A percentile compares a stretch with the other conserved stretches of the same genome.
phyloP scores from a whole-genome alignment of 2,329 filamentous ascomycete genomes.

The Polychaeton citri region DNA sequence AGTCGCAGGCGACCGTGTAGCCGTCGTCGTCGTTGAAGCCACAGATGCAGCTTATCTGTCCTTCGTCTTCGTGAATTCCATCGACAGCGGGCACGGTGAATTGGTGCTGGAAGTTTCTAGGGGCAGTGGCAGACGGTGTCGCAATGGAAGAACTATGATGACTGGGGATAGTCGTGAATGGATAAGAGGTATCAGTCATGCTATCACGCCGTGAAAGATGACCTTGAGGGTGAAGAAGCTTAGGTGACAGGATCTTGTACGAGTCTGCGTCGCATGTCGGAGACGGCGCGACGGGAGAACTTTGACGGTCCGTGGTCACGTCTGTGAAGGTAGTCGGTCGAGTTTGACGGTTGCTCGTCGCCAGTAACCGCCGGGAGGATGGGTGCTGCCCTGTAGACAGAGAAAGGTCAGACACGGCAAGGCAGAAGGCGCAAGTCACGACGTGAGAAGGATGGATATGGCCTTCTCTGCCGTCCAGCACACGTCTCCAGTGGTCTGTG shows the following conservation, averaged over 20 bases:
- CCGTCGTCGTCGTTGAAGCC: conserved; percentile 89
- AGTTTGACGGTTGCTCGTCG: no score
- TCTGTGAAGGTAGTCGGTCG: no score
- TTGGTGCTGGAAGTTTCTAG: conserved; percentile 9
- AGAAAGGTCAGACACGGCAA: not conserved
- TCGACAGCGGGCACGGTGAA: conserved; percentile 9
- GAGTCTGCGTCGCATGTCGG: conserved; percentile 23
- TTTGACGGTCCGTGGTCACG: not conserved
- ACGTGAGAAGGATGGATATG: not conserved
- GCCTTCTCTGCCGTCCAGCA: no score
- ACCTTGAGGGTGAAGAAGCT: conserved; percentile 11
- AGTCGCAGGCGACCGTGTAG: conserved; percentile 92
- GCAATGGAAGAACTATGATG: conserved; percentile 13
- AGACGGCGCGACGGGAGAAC: conserved; percentile 10
- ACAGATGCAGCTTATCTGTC: conserved; percentile 97
- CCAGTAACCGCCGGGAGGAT: not conserved
- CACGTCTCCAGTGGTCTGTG: no score
- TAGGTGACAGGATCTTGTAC: conserved; percentile 17
- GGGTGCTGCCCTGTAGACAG: not conserved
- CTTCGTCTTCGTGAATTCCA: conserved; percentile 56
- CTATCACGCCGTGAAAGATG: conserved; percentile 20
- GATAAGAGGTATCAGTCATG: conserved; percentile 23
- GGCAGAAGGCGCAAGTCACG: not conserved
- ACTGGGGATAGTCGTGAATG: conserved; percentile 19
- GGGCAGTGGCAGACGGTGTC: conserved; percentile 16